Conservation (phyloP, 1,139 yeast species). For the Candida sp. region DNA sequence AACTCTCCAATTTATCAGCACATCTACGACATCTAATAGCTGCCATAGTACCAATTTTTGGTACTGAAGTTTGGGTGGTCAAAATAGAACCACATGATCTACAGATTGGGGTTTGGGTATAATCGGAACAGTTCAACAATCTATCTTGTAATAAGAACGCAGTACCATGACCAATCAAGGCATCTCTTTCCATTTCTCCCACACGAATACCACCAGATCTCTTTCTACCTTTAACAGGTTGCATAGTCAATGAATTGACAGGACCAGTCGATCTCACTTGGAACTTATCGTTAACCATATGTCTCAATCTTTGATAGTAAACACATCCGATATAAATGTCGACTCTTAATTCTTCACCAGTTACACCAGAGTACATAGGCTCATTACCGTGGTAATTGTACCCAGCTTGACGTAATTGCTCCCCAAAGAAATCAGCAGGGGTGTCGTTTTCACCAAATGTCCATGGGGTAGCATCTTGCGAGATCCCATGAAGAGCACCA, state of each 20-base stretch:
- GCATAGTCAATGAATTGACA: constrained; percentile 95
- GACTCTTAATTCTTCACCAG: constrained; percentile 96
- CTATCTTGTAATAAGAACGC: constrained; percentile 94
- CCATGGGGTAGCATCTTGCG: constrained; percentile 98
- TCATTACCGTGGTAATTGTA: constrained; percentile 98
- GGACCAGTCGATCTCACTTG: constrained; percentile 99
- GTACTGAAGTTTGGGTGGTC: constrained; percentile 87
- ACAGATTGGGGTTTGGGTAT: constrained; percentile 87
- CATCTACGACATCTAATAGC: constrained; percentile 89
- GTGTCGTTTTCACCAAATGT: constrained; percentile 87
- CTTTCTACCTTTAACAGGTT: constrained; percentile 99
- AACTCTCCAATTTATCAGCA: constrained; percentile 58
- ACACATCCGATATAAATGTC: constrained; percentile 97
- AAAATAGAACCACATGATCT: constrained; percentile 91
- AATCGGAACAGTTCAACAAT: constrained; percentile 92
- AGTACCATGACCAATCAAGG: constrained; percentile 98
- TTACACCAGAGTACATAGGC: constrained; percentile 98
- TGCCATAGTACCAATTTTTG: constrained; percentile 81
- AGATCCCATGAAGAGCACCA: constrained; percentile 96
- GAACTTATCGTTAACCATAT: constrained; percentile 99
- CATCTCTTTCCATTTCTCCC: constrained; percentile 99
- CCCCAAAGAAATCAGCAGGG: constrained; percentile 97
- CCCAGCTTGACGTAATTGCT: constrained; percentile 83
- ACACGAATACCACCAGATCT: constrained; percentile 99
- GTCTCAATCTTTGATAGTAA: constrained; percentile 97